Percentiles rank a stretch among this genome's conserved stretches.
These are phyloP conservation scores for Prunus salicina DNA, from an alignment of 306 rosid species.

Conservation along the genomic window DNA sequence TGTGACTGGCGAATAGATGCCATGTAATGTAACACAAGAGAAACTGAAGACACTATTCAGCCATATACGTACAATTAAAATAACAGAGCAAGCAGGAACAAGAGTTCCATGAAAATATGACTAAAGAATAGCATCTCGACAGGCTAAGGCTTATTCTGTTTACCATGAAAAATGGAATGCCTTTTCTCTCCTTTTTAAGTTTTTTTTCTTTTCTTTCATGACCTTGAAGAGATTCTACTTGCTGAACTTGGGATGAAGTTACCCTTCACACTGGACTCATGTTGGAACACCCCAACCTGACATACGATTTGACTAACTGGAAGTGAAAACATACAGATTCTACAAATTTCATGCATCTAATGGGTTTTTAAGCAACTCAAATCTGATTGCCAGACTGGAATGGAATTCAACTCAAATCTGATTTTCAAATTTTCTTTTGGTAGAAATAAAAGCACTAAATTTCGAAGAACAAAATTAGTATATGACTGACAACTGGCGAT, in stretches of 20 bases:
- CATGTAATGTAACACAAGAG: too few relatives aligned
- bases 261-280: not conserved
- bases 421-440: too few relatives aligned
- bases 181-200: not conserved
- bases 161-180: not conserved
- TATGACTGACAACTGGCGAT: not conserved
- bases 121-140: not conserved
- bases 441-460: too few relatives aligned
- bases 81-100: not conserved
- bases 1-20: too few relatives aligned
- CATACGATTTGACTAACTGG: not conserved
- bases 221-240: not conserved
- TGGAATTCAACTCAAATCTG: too few relatives aligned
- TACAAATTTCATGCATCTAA: too few relatives aligned
- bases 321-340: too few relatives aligned
- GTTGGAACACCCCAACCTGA: not conserved
- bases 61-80: too few relatives aligned
- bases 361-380: too few relatives aligned
- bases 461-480: too few relatives aligned
- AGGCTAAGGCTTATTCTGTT: not conserved
- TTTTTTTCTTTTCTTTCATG: not conserved
- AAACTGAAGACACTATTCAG: too few relatives aligned
- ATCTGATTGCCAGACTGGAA: too few relatives aligned
- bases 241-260: not conserved
- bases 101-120: constrained; percentile 10